These are phyloP conservation scores for Diaporthe eres DNA, from an alignment of 2,329 filamentous ascomycete species.

Conservation along the genomic window DNA sequence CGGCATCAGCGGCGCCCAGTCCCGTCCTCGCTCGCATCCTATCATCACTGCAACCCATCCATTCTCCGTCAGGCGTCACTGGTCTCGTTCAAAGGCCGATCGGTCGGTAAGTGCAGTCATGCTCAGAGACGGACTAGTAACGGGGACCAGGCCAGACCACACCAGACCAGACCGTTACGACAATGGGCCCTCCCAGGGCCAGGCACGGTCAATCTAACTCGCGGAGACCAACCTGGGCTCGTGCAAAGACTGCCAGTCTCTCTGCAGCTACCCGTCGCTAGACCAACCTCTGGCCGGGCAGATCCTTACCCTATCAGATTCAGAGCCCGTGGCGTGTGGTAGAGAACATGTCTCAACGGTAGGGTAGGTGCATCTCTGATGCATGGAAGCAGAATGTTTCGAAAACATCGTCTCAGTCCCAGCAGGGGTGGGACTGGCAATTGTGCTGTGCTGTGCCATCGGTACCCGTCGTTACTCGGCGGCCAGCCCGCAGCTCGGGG, in stretches of 20 bases:
- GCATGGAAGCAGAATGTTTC: constrained; percentile 54
- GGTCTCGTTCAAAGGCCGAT: constrained; percentile 27
- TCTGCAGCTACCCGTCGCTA: constrained; percentile 58
- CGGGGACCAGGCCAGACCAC: constrained; percentile 38
- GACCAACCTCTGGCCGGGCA: constrained; percentile 52
- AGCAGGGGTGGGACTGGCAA: constrained; percentile 36
- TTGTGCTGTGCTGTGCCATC: constrained; percentile 29
- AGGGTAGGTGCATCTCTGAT: constrained; percentile 65
- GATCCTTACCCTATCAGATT: constrained; percentile 57
- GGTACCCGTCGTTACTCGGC: constrained; percentile 37
- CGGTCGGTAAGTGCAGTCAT: constrained; percentile 16
- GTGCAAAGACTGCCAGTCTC: constrained; percentile 52
- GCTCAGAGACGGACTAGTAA: constrained; percentile 35
- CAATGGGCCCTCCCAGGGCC: constrained; percentile 46
- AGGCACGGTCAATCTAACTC: constrained; percentile 50
- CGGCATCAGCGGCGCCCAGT: constrained; percentile 27
- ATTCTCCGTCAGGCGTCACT: constrained; percentile 32
- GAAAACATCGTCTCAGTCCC: constrained; percentile 38
- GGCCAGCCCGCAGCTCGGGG: constrained; percentile 31
- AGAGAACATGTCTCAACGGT: constrained; percentile 59
- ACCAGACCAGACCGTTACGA: constrained; percentile 41
- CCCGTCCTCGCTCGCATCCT: constrained; percentile 10
- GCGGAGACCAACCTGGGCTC: constrained; percentile 51
- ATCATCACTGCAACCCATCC: constrained; percentile 25
- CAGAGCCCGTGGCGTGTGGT: constrained; percentile 63